Conservation (phyloP, 139 green algal genomes). For the Picochlorum sp. region DNA sequence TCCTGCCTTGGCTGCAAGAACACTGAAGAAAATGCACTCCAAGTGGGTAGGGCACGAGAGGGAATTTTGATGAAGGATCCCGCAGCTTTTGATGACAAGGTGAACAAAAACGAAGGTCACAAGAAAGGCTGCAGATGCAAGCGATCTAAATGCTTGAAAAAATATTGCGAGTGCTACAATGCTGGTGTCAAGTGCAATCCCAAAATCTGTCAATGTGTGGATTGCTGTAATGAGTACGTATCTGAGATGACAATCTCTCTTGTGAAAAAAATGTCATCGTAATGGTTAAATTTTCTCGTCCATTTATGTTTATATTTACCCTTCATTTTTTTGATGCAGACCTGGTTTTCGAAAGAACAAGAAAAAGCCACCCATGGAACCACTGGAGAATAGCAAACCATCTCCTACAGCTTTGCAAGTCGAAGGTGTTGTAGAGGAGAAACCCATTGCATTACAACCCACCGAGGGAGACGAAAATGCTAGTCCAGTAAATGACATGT, state of each 20-base stretch:
- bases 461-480: no score
- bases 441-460: no score
- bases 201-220: constrained; percentile 74
- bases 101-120: constrained; percentile 37
- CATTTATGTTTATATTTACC: neutral
- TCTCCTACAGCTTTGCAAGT: neutral
- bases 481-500: no score
- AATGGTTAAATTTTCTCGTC: neutral
- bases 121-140: constrained; percentile 72
- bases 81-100: constrained; percentile 59
- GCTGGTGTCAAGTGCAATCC: constrained; percentile 50
- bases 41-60: constrained; percentile 6
- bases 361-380: no score
- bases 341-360: no score
- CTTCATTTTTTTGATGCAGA: no score
- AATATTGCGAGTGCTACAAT: constrained; percentile 66
- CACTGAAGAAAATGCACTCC: constrained; percentile 1
- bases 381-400: no score
- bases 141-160: constrained; percentile 45
- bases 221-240: constrained; percentile 67
- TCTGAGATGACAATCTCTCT: no score
- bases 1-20: constrained; percentile 59
- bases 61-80: constrained; percentile 40
- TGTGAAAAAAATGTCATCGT: no score
- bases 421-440: neutral